Evolutionary conservation across 208 protist species (phyloP), one percentile per base, ranked within the genome.

Genomic region (Zelonia costaricensis): DNA sequence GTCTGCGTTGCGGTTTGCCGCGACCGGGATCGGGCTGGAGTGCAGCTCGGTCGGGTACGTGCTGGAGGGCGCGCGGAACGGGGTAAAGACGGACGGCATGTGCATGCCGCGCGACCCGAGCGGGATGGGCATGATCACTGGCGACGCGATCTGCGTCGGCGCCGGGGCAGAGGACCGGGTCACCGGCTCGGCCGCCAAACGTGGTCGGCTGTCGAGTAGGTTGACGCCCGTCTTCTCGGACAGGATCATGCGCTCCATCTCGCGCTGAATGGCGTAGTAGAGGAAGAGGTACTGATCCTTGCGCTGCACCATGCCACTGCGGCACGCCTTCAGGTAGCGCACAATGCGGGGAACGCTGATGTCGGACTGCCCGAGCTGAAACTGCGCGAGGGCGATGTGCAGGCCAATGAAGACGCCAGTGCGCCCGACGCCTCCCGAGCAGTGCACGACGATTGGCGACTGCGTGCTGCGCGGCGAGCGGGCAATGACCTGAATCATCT

Each of bases 281-380:
- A 92, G 76, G 47, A 88, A 93, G 16, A 89, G 48, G 51, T 93
- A 95, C 68, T 95, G 89, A 51, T 91, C 84, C 66, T 87, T 91
- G 38, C 80, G 74, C 57, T 89, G 84, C 45, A 95, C 86, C 86
- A 93, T 91, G 27, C 84, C 86, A 33, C 64, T 90, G 31, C 89
- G 83, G 62, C 80, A 87, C 46, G 84, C 52, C 62, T 90, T 91
- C 33, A 94, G 51, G 42, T 74, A 81, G 25, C 78, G 70, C 13
- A 92, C 84, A 47, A 88, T 83, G 36, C 62, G 63, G 28, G 70
- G 62, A n/a, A 92, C 75, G 59, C 68, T 78, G 20, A 94, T 78
- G 33, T 75, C 60, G 51, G 72, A 54, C 13, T 67, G 73, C 56
- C 84, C 74, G 10, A 86, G 69, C 58, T 88, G 78, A 63, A 94